phyloP scores from a whole-genome alignment of 176 grass and related monocot genomes.

The Hsuehochloa calcarea region DNA sequence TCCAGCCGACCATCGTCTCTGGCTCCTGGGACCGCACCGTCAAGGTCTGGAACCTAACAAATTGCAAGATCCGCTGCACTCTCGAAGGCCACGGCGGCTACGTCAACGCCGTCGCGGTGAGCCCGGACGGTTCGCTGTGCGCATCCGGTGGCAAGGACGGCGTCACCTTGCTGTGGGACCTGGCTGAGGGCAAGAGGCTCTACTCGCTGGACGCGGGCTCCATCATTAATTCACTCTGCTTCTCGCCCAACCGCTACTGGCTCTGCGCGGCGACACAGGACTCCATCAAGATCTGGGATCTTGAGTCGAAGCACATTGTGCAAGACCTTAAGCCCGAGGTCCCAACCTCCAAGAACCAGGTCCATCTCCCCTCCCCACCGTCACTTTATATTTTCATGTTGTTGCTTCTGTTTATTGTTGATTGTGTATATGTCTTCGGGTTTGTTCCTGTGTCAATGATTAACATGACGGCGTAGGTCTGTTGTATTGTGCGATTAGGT shows the following conservation, averaged over 20 bases:
- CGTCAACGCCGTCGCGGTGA: slow-evolving; percentile 77
- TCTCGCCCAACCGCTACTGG: slow-evolving; percentile 96
- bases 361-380: background rate
- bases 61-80: slow-evolving; percentile 76
- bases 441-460: background rate
- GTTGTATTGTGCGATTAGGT: background rate
- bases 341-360: slow-evolving; percentile 63
- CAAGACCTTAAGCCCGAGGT: slow-evolving; percentile 84
- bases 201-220: slow-evolving; percentile 70
- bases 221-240: slow-evolving; percentile 82
- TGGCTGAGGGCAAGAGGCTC: slow-evolving; percentile 81
- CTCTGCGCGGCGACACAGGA: slow-evolving; percentile 85
- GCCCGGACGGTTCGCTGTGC: slow-evolving; percentile 88
- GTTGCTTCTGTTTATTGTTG: background rate
- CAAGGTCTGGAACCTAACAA: slow-evolving; percentile 96
- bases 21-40: slow-evolving; percentile 86
- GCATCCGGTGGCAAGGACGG: slow-evolving; percentile 85
- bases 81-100: slow-evolving; percentile 70
- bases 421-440: background rate
- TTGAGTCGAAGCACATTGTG: slow-evolving; percentile 86
- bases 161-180: slow-evolving; percentile 74
- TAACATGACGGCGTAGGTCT: background rate
- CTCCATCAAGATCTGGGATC: slow-evolving; percentile 94
- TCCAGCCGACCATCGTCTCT: slow-evolving; percentile 59
- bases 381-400: background rate